phyloP scores from a whole-genome alignment of 164 flowering plant species.

The Kingdonia uniflora region DNA sequence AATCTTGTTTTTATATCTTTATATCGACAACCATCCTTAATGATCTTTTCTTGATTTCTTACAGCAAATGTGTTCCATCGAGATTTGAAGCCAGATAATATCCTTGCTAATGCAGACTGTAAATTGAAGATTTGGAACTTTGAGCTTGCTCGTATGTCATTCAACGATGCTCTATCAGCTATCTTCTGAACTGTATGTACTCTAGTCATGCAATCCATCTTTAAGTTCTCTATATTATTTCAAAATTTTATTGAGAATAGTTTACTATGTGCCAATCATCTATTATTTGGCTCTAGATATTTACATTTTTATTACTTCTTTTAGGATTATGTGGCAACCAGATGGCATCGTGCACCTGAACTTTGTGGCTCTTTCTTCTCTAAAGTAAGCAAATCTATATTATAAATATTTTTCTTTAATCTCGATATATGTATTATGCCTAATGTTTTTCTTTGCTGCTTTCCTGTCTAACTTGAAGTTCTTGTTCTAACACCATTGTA shows the following conservation, averaged over 20 bases:
- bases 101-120: conserved; percentile 93
- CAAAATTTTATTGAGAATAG: neutral
- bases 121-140: conserved; percentile 91
- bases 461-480: no score
- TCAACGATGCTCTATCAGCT: conserved; percentile 76
- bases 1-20: neutral
- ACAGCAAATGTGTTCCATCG: conserved; percentile 89
- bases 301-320: conserved; percentile 4
- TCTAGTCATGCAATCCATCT: neutral
- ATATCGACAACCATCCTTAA: neutral
- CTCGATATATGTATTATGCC: no score
- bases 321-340: conserved; percentile 92
- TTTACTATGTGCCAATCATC: neutral
- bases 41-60: conserved; percentile 10
- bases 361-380: conserved; percentile 95
- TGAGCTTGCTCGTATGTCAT: conserved; percentile 87
- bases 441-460: no score
- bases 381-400: conserved; percentile 44
- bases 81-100: conserved; percentile 85
- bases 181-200: conserved; percentile 91
- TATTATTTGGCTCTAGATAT: neutral
- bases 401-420: no score
- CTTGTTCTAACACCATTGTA: no score
- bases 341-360: conserved; percentile 98
- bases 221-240: neutral